Evolutionary conservation across 495 filamentous ascomycete species (phyloP), one percentile per base, ranked within the genome.

Genomic region (Xylaria cubensis): DNA sequence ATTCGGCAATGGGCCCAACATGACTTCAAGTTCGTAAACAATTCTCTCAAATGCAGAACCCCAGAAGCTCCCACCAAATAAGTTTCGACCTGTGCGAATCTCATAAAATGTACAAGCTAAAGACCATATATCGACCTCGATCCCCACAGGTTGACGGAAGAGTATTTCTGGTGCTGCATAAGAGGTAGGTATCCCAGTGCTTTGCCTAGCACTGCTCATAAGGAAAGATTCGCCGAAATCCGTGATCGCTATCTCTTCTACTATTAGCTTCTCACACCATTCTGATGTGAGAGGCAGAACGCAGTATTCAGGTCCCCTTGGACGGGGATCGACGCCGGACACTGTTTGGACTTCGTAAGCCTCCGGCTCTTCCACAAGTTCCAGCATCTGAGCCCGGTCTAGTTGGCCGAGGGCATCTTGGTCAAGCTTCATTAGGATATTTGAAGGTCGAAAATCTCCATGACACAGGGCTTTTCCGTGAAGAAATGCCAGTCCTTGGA

Each of bases 361-460:
- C 2, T 67, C 48, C 0, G 32, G 12, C 36, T 39, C 64, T 2
- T 19, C 15, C 5, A 56, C 1, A 6, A 67, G 34, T 10, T 56
- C 50, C 8, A 10, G 1, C 50, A 67, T 56, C 9, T 67, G 48
- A 0, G 17, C 1, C 32, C 6, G 19, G n/a, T 55, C 21, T 0
- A 67, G 46, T 21, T 67, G 0, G 12, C 55, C 9, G 0, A 67
- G n/a, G 13, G 48, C 64, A 1, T 55, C 64, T 12, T 67, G 48
- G 9, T 67, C 64, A 55, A 67, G 48, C 21, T 67, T 67, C 64
- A 67, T 67, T 6, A 67, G 17, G 10, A 67, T 67, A 42, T 67
- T 67, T 5, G 64, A 67, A 4, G 64, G 64, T 7, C 64, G 64
- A 21, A 55, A 9, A 6, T 67, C 64, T 2, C 64, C 64, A 42